Percentiles rank a stretch among this genome's conserved stretches.
phyloP scores from a whole-genome alignment of 371 early-diverging fungal genomes.

The Mortierella sp. region DNA sequence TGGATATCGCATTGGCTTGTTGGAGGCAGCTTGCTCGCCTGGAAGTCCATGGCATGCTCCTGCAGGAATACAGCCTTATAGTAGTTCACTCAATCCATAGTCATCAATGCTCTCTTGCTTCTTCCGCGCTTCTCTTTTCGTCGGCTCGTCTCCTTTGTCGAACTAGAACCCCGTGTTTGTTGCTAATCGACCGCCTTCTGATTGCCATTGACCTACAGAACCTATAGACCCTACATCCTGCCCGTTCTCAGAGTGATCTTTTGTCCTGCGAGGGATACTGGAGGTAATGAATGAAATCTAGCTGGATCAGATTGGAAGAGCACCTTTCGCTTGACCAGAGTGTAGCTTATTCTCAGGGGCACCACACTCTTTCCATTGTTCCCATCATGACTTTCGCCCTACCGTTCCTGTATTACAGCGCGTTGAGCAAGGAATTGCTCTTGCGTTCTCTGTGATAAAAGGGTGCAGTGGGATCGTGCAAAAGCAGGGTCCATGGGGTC shows the following conservation, averaged over 20 bases:
- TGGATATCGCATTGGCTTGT: no score
- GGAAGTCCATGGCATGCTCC: no score
- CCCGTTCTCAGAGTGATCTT: background rate
- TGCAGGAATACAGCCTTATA: no score
- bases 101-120: slow-evolving; percentile 6
- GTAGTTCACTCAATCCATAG: background rate
- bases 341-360: background rate
- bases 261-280: background rate
- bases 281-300: background rate
- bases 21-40: no score
- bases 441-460: no score
- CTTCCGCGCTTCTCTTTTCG: background rate
- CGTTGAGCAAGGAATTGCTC: no score
- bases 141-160: background rate
- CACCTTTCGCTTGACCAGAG: background rate
- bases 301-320: background rate
- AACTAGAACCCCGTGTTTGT: slow-evolving; percentile 14
- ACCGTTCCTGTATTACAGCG: no score
- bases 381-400: no score
- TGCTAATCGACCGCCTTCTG: slow-evolving; percentile 3
- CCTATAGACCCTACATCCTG: no score
- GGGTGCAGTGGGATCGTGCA: no score
- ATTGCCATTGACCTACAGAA: no score
- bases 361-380: background rate
- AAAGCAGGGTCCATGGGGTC: no score